Evolutionary conservation across 148 eudicot genomes (phyloP), one percentile per base, ranked within the genome.

Genomic region (Euryodendron excelsum): DNA sequence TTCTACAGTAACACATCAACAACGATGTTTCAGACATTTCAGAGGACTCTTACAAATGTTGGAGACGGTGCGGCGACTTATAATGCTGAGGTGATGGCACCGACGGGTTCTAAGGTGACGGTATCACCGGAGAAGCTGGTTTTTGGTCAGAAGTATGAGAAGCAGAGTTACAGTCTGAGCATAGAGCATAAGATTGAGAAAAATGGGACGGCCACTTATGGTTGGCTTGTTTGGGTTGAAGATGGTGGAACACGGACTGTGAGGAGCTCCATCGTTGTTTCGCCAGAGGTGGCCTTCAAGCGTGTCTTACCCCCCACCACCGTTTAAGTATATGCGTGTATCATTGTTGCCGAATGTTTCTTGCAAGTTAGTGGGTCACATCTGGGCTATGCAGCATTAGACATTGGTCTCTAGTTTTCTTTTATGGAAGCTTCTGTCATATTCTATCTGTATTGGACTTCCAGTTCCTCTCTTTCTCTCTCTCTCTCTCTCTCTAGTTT

Each of bases 31-130:
- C 47, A 25, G 9, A 34, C 61, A 14, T 71, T 78, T 53, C 2
- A 60, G 17, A 70, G 81, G 81, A 47, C 66, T 44, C n/a, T 78
- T 7, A 78, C 76, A 0, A 78, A 66, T 44, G 81, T 78, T 0
- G 76, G 76, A 60, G 34, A 61, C 1, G 61, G 58, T 4, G 4
- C 39, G 20, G 31, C 81, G 20, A 70, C 75, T 39, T 78, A 78
- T 23, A 45, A 30, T 8, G 76, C 76, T 21, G n/a, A 70, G 47
- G 69, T 78, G 31, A 45, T 14, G 12, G 76, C 81, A 20, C 81
- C 81, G 1, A 17, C 0, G 39, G 81, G 81, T 28, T 78, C 81
- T 30, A 31, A 14, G 0, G 64, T 78, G 13, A 78, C 14, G 0
- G 9, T 78, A 4, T 56, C 47, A 7, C 81, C 81, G 1, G 5